Evolutionary conservation across 202 grass and related monocot species (phyloP), one percentile per base, ranked within the genome.

Genomic region (Bolboschoenoplectus hybrid): DNA sequence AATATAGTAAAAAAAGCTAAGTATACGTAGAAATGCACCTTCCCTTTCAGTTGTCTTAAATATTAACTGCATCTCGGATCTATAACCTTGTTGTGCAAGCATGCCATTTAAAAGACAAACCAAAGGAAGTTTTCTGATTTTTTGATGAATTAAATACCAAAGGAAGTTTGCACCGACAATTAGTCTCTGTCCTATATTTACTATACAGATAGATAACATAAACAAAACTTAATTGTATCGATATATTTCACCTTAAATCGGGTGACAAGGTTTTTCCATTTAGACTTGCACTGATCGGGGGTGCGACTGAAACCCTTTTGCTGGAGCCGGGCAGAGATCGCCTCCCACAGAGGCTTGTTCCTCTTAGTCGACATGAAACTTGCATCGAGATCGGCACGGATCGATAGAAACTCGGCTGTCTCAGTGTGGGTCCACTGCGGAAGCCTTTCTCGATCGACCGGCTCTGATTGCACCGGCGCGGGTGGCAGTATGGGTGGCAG

Each of bases 261-360:
- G 38, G 97, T 97, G 75, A 99, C 92, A 40, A 99, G 97, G 62
- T 99, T 99, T 82, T 99, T 99, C 97, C 97, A 99, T 91, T 99
- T 99, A 88, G 97, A 99, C 92, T 99, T 99, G 88, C 97, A 99
- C 93, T 99, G 97, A 43, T 96, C 97, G 2, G 97, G 90, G 0
- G 97, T 96, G 50, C 97, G 87, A 3, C 50, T 16, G 87, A 96
- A 96, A 1, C 97, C 93, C 5, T 85, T 90, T 36, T 39, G 87
- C 14, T 72, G 87, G 60, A 99, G 97, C 55, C 88, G 65, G 5
- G 85, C 69, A 13, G 97, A 85, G 66, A 91, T 89, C n/a, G 89
- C 84, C 52, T 99, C 93, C 97, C 97, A 99, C 46, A 99, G 90
- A 7, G 90, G 92, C 85, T 99, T 99, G 89, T 99, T 99, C 46